These are phyloP conservation scores for Corchorus olitorius DNA, from an alignment of 345 rosid species.

Conservation along the genomic window DNA sequence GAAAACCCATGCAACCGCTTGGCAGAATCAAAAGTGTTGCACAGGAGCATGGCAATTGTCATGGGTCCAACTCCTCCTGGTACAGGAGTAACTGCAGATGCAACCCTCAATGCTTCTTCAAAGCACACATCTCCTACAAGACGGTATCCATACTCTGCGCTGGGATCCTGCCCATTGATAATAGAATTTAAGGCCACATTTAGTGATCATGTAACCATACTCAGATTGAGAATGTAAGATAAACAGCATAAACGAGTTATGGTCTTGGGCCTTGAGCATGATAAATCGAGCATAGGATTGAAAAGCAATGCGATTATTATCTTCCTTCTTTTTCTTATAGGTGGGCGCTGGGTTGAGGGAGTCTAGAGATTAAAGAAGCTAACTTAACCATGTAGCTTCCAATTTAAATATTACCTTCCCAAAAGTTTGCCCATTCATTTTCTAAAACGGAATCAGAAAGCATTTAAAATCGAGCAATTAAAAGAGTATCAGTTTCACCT, in stretches of 20 bases:
- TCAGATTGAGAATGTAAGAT: not conserved
- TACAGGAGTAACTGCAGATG: conserved; percentile 81
- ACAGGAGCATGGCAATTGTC: conserved; percentile 92
- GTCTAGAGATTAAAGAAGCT: not conserved
- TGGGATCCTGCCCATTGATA: conserved; percentile 59
- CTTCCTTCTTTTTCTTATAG: not conserved
- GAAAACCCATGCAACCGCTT: conserved; percentile 42
- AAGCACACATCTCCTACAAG: conserved; percentile 83
- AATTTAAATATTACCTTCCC: conserved; percentile 13
- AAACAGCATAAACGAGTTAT: not conserved
- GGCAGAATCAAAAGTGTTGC: conserved; percentile 81
- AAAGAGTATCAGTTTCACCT: conserved; percentile 42
- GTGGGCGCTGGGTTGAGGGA: not conserved
- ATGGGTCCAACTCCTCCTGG: conserved; percentile 95
- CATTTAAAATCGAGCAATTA: not conserved
- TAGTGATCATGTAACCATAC: not conserved
- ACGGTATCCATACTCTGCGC: conserved; percentile 70
- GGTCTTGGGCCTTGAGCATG: not conserved
- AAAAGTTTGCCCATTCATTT: not conserved
- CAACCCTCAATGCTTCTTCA: conserved; percentile 77
- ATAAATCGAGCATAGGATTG: not conserved
- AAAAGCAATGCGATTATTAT: not conserved
- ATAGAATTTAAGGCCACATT: not conserved
- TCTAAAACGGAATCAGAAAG: not conserved
- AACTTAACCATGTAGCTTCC: not conserved